Evolutionary conservation across 106 monocot species (phyloP).

Genomic region (Dioscorea alata): DNA sequence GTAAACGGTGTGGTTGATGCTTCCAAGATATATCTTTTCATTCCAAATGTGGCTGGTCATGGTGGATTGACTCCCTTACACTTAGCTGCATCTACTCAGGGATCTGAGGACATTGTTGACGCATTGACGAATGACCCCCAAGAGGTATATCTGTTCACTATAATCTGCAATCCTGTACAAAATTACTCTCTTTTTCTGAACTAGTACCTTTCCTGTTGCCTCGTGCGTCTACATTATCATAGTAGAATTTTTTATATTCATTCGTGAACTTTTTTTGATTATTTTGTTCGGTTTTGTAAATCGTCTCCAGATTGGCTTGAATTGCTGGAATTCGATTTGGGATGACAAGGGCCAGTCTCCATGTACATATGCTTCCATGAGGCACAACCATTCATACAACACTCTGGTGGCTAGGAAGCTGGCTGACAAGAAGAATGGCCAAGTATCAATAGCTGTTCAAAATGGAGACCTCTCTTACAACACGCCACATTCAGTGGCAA

Average conservation of each 20-base stretch:
- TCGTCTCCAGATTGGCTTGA: constrained; percentile 26
- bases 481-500: not conserved
- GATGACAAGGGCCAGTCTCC: constrained; percentile 34
- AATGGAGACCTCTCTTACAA: constrained; percentile 6
- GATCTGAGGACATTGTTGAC: constrained; percentile 76
- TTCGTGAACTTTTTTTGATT: no score
- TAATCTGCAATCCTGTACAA: no score
- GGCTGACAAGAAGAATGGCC: constrained; percentile 21
- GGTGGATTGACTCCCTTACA: constrained; percentile 89
- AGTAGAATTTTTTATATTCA: no score
- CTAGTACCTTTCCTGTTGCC: no score
- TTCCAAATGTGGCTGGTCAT: constrained; percentile 68
- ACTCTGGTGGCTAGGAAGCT: constrained; percentile 31
- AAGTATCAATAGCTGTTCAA: constrained; percentile 24
- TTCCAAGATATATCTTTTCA: constrained; percentile 47
- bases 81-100: constrained; percentile 73
- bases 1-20: constrained; percentile 15
- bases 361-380: constrained; percentile 26
- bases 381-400: constrained; percentile 36
- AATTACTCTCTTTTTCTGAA: no score
- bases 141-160: constrained; percentile 47
- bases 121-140: constrained; percentile 88
- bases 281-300: not conserved
- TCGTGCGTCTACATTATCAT: no score
- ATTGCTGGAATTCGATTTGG: constrained; percentile 21